Base-by-base conservation (phyloP, 106 monocot species). In the Ottelia alismoides region DNA sequence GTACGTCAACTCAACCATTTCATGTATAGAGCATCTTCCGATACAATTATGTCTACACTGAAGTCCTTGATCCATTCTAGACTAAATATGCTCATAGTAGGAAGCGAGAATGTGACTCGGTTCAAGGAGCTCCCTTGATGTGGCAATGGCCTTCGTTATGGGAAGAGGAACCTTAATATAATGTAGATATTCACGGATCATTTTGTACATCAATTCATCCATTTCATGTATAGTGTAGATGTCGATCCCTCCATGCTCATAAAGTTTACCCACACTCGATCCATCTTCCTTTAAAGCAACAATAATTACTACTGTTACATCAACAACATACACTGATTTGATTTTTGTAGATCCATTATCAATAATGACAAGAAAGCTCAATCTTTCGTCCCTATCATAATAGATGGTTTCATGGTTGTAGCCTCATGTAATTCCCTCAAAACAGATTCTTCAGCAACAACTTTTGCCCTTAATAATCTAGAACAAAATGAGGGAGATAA, bases 151-250 rank as follows among this genome's bases (percentile, higher is more conserved):
- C 90, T 99, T 90, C 61, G 90, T 85, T 68, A 98, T 63, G 28
- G 90, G 90, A 57, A 90, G 77, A 57, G 98, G 98, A 78, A 98
- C 61, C 62, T 98, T 86, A 51, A 98, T 80, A 70, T 98, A 98
- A 25, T 69, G 81, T 49, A 82, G 98, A 76, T 74, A 98, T 72
- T 98, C 98, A 57, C 98, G 89, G 17, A 90, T 86, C 20, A 56
- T 71, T 27, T 98, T 85, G 75, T 52, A 90, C 98, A 99, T 99
- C 23, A 90, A 57, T 44, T 90, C 90, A 44, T 85, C 98, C 82
- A 99, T 72, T 71, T 99, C 74, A 74, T 83, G 90, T 6, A 91
- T 30, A 44, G 90, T 90, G 58, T 70, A 80, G 52, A 90, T 49
- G 17, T 99, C 76, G 24, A 79, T 79, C 4, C 98, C 98, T 29